Base-by-base conservation (phyloP, 257 asterid species). In the Agastache rugosa region DNA sequence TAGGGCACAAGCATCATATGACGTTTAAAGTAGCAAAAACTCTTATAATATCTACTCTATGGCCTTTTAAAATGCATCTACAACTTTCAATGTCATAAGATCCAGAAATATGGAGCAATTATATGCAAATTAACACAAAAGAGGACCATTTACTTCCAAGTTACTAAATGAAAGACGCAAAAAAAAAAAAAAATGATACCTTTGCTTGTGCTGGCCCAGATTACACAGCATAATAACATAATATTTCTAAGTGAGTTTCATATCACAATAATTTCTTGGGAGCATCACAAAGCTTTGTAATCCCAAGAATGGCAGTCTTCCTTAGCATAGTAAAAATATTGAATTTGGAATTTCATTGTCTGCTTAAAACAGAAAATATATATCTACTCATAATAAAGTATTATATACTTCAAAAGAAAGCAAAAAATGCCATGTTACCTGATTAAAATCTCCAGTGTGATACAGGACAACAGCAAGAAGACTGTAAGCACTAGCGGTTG, bases 381-480 rank as follows among this genome's bases (percentile, higher is more conserved):
- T 25, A 34, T 45, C 67, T 12, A 12, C 25, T 59, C 39, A 50
- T 14, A 53, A 15, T 8, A 55, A 63, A 79, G 60, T 39, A 14
- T 39, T 75, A 25, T 17, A 50, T 48, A 25, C 50, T 29, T 45
- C 34, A 79, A 75, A 70, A 3, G 53, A 48, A 66, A 53, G 15
- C 23, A 19, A 64, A 42, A 63, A 71, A 63, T 42, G 6, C 50
- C 23, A 16, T 56, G 37, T 63, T 75, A 91, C 99, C 96, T 95
- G 98, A 88, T 95, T 88, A 82, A 95, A 92, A 65, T 95, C 99
- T 71, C 99, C 99, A 48, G 99, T 95, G 87, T 95, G 99, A 82
- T 95, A 95, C 83, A 95, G 88, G 77, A 95, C 99, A 80, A 95
- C 99, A 63, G 99, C 98, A 42, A 95, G 94, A 77, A 95, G 97